Base-by-base conservation (phyloP, 2,329 filamentous ascomycete genomes). In the Bipolaris gigantea region DNA sequence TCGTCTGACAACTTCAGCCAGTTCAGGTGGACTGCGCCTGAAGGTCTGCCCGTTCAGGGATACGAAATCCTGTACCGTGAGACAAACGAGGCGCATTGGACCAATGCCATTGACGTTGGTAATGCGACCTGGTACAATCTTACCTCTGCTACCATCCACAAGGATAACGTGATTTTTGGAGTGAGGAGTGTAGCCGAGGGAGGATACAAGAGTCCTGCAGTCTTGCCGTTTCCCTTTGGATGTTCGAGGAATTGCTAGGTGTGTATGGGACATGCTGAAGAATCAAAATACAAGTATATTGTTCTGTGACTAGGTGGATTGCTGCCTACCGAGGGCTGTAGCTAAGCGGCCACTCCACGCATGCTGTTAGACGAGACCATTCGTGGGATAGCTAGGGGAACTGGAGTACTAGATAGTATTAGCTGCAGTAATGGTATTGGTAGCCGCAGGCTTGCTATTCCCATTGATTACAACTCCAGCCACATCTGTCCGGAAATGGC, bases 101-200 rank as follows among this genome's bases (percentile, higher is more conserved):
- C 77, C 19, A 74, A 77, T 50, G 69, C 73, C 1, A 61, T 79
- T 10, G 72, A 77, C 52, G 79, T 83, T 2, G 81, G 80, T 0
- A 66, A 76, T 19, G 76, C 77, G 3, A 60, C 51, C 8, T 62
- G 62, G 60, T 64, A 62, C 1, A 72, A 74, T 3, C 72, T 70
- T 38, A 77, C 73, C 7, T 79, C 73, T 9, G 70, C 83, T 3
- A 63, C 73, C 5, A 63, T 83, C 57, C 79, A 77, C 51, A 83
- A 83, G 68, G 82, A 84, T 56, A 81, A 82, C 64, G 77, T 82
- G 21, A 73, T 81, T 15, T 82, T 84, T 69, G 81, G 82, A 0
- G 73, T 84, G 0, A 69, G 81, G 54, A 75, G 79, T 41, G 77
- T 80, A 5, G 77, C 77, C 0, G 71, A 63, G 52, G 76, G 79